Conservation (phyloP, 2,329 filamentous ascomycete species). For the Cercospora sojina region DNA sequence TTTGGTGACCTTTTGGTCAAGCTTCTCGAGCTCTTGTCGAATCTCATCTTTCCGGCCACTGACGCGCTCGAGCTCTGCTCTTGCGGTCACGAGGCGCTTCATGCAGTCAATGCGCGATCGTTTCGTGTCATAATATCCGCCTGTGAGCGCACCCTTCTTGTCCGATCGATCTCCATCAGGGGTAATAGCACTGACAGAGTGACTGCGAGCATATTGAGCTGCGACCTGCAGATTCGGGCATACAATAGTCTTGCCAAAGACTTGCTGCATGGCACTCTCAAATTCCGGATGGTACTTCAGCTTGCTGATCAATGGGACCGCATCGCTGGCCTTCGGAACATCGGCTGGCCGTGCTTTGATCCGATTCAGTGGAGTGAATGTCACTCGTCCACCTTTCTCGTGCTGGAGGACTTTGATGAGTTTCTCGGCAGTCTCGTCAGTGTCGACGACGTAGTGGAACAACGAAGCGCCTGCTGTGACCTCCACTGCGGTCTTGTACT, state of each 20-base stretch:
- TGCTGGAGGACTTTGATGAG: slow-evolving; percentile 77
- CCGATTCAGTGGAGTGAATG: slow-evolving; percentile 89
- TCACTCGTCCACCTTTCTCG: slow-evolving; percentile 79
- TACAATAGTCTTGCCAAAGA: slow-evolving; percentile 93
- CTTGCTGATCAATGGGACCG: slow-evolving; percentile 81
- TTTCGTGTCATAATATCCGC: slow-evolving; percentile 85
- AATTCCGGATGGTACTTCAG: slow-evolving; percentile 74
- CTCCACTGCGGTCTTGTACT: slow-evolving; percentile 20
- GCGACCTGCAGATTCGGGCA: slow-evolving; percentile 87
- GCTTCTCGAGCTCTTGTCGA: slow-evolving; percentile 66
- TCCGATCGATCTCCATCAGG: slow-evolving; percentile 92
- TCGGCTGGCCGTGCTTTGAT: slow-evolving; percentile 69
- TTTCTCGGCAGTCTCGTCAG: slow-evolving; percentile 78
- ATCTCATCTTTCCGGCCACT: slow-evolving; percentile 65
- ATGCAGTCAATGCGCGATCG: slow-evolving; percentile 86
- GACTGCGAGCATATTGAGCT: slow-evolving; percentile 85
- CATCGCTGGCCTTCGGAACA: slow-evolving; percentile 81
- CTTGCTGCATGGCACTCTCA: slow-evolving; percentile 85
- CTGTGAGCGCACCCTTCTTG: slow-evolving; percentile 91
- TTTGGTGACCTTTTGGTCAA: slow-evolving; percentile 85
- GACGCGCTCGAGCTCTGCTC: slow-evolving; percentile 70
- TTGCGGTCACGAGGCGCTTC: slow-evolving; percentile 69
- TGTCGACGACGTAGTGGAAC: slow-evolving; percentile 96
- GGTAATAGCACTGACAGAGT: slow-evolving; percentile 89
- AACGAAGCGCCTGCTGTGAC: slow-evolving; percentile 80